These are phyloP conservation scores for Geotrichum restrictum DNA, from an alignment of 1,139 yeast species.

Conservation along the genomic window DNA sequence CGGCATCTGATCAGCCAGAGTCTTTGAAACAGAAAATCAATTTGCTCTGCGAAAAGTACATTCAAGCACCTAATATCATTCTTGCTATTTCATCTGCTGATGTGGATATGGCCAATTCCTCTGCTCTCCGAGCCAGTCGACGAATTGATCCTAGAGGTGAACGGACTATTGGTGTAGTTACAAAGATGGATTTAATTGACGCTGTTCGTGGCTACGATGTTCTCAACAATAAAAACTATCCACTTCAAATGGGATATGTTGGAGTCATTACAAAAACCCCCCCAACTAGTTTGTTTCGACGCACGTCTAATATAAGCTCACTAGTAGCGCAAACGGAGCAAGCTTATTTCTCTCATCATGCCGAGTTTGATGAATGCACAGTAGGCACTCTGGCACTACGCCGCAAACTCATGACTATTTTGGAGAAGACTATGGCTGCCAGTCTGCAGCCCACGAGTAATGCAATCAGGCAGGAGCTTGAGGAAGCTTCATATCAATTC, in stretches of 20 bases:
- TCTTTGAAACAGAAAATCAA: conserved; percentile 77
- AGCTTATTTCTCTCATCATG: conserved; percentile 51
- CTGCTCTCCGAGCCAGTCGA: conserved; percentile 90
- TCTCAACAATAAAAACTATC: conserved; percentile 74
- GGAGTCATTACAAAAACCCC: conserved; percentile 91
- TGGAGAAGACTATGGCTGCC: conserved; percentile 87
- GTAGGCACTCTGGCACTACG: conserved; percentile 77
- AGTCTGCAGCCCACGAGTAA: conserved; percentile 84
- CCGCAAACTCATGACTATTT: conserved; percentile 74
- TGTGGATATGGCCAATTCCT: conserved; percentile 93
- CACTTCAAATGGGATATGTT: conserved; percentile 92
- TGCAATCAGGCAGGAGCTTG: conserved; percentile 83
- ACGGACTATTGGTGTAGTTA: conserved; percentile 91
- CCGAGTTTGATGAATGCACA: conserved; percentile 62
- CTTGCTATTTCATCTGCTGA: conserved; percentile 96
- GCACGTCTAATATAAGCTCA: conserved; percentile 31
- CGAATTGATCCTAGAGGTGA: conserved; percentile 91
- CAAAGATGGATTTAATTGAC: conserved; percentile 85
- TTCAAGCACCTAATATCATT: conserved; percentile 88
- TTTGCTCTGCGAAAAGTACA: conserved; percentile 73
- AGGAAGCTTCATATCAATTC: conserved; percentile 87
- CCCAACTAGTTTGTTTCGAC: conserved; percentile 36
- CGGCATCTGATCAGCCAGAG: conserved; percentile 92
- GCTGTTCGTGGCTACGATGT: conserved; percentile 67
- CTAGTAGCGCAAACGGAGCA: conserved; percentile 46